Evolutionary conservation across 768 basidiomycete genomes (phyloP).

Genomic region (Boletus rubescentipes): DNA sequence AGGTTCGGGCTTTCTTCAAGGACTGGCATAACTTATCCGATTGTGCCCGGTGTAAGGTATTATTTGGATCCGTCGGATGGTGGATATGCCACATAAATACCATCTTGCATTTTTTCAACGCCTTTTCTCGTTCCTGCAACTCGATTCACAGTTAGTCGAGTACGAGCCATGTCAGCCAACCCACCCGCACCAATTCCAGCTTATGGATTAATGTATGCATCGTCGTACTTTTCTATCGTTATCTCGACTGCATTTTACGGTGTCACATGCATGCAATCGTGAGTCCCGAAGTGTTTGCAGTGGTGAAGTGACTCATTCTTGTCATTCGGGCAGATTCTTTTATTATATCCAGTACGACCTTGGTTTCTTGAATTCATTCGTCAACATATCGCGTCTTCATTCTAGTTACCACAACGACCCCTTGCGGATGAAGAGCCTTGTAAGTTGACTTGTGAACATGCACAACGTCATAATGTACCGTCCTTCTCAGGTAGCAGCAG

Average conservation of each 20-base stretch:
- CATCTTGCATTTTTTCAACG: too few species aligned
- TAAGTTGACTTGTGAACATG: not conserved
- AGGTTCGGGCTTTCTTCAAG: too few species aligned
- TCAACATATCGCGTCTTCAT: not conserved
- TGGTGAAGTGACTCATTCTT: too few species aligned
- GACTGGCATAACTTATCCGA: too few species aligned
- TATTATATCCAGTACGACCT: slow-evolving; percentile 4
- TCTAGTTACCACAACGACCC: slow-evolving; percentile 9
- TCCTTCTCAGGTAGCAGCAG: slow-evolving; percentile 3
- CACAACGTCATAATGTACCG: not conserved
- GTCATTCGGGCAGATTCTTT: slow-evolving; percentile 1
- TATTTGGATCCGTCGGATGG: too few species aligned
- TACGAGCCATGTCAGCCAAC: not conserved
- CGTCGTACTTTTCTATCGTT: not conserved
- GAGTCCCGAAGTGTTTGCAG: not conserved
- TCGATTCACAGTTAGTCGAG: not conserved
- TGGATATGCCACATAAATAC: too few species aligned
- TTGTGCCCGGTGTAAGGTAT: too few species aligned
- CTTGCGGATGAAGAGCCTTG: not conserved
- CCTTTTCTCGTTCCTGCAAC: not conserved
- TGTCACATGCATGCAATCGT: slow-evolving; percentile 10
- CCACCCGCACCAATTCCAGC: not conserved
- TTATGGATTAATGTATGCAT: not conserved
- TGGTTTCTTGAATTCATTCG: not conserved
- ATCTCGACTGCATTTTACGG: not conserved